These are phyloP conservation scores for Elongisporangium anandrum DNA, from an alignment of 352 stramenopile genomes.

Conservation along the genomic window DNA sequence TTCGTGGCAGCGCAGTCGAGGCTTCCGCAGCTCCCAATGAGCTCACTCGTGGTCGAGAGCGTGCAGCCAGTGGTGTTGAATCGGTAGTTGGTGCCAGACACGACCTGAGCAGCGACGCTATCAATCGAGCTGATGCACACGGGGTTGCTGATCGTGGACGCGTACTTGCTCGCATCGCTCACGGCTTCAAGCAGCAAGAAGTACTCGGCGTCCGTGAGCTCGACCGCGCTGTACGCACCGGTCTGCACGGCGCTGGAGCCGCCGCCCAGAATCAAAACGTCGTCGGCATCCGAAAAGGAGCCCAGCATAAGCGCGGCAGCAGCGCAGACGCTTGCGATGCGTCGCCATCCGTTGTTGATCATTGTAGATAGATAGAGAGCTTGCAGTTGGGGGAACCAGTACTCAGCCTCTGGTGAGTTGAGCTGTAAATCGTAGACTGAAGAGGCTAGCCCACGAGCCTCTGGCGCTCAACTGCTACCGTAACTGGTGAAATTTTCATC, in stretches of 20 bases:
- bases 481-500: background rate
- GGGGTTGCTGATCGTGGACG: slow-evolving; percentile 15
- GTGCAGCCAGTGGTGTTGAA: slow-evolving; percentile 45
- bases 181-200: slow-evolving; percentile 29
- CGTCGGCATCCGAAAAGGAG: background rate
- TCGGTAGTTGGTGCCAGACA: slow-evolving; percentile 57
- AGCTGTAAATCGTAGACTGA: background rate
- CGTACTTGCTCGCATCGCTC: slow-evolving; percentile 24
- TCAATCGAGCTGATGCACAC: slow-evolving; percentile 41
- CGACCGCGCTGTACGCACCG: background rate
- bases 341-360: background rate
- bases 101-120: slow-evolving; percentile 29
- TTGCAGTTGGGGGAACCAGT: too few species aligned
- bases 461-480: background rate
- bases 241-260: background rate
- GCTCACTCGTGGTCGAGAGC: slow-evolving; percentile 23
- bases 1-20: slow-evolving; percentile 27
- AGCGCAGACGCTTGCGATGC: background rate
- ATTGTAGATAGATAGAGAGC: background rate
- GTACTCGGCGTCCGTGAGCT: background rate
- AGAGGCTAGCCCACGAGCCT: background rate
- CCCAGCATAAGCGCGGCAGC: background rate
- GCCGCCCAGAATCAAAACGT: background rate
- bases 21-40: slow-evolving; percentile 30
- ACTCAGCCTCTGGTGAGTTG: too few species aligned